A percentile compares a stretch with the other conserved stretches of the same genome.
Evolutionary conservation across 257 asterid species (phyloP).

Genomic region (Cruciata laevipes): DNA sequence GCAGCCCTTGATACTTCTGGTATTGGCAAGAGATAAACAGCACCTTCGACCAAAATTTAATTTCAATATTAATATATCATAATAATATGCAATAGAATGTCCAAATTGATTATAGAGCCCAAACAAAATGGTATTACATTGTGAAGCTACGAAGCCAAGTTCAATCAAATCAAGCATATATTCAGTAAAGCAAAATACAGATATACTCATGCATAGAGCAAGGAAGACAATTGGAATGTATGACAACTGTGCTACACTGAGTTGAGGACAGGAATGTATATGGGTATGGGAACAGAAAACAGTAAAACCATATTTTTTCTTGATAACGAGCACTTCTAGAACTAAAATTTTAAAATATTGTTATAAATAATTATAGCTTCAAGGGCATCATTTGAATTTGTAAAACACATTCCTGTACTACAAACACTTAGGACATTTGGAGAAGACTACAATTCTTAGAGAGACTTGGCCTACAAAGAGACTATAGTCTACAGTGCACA

Average conservation of each 20-base stretch:
- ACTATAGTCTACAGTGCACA: no score
- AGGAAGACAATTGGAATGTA: not conserved
- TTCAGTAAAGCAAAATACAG: not conserved
- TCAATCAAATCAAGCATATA: not conserved
- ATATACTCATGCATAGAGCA: not conserved
- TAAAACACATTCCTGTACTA: not conserved
- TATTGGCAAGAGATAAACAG: not conserved
- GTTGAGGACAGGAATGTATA: not conserved
- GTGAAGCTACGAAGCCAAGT: not conserved
- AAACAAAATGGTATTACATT: not conserved
- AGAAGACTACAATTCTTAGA: no score
- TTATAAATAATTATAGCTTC: no score
- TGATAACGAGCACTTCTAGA: no score
- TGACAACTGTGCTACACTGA: not conserved
- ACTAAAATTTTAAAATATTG: no score
- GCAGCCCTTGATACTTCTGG: conserved; percentile 1
- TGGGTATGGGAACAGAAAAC: not conserved
- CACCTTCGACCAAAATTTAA: not conserved
- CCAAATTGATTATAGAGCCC: not conserved
- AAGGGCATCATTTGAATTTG: not conserved
- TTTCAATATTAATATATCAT: not conserved
- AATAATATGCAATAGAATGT: not conserved
- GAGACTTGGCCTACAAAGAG: no score
- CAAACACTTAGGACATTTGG: not conserved
- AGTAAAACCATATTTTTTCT: not conserved